These are phyloP conservation scores for Hypomontagnella submonticulosa DNA, from an alignment of 495 filamentous ascomycete genomes.

Conservation along the genomic window DNA sequence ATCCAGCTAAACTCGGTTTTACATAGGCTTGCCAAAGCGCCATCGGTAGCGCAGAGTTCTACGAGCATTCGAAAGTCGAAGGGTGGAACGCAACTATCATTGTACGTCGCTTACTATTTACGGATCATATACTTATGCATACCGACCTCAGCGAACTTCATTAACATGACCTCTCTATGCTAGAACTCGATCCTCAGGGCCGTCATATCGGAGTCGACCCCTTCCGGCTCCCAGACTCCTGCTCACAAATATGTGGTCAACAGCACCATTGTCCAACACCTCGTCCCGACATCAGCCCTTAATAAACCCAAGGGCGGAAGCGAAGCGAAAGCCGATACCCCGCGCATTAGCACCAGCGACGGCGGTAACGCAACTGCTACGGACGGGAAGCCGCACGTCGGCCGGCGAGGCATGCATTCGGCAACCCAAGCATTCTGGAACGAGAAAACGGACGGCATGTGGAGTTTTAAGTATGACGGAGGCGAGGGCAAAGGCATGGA, in stretches of 20 bases:
- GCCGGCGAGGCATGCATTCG: conserved; percentile 94
- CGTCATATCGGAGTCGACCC: conserved; percentile 83
- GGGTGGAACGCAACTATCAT: conserved; percentile 93
- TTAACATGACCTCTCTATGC: conserved; percentile 14
- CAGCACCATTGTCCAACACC: conserved; percentile 97
- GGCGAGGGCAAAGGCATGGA: conserved; percentile 87
- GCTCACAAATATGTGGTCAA: conserved; percentile 93
- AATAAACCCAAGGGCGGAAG: conserved; percentile 61
- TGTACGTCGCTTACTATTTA: conserved; percentile 61
- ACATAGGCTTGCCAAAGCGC: conserved; percentile 83
- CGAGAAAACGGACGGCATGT: conserved; percentile 96
- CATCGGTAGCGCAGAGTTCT: conserved; percentile 74
- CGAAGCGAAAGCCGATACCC: conserved; percentile 49
- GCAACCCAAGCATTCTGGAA: conserved; percentile 97
- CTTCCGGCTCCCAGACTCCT: conserved; percentile 57
- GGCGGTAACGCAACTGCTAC: conserved; percentile 54
- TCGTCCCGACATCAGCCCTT: conserved; percentile 64
- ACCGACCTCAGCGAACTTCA: not conserved
- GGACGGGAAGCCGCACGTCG: conserved; percentile 70
- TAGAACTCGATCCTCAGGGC: conserved; percentile 88
- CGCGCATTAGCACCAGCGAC: conserved; percentile 54
- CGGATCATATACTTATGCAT: not conserved
- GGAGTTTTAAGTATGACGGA: conserved; percentile 93
- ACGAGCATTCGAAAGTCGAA: conserved; percentile 82
- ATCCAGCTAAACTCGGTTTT: conserved; percentile 38